Evolutionary conservation across 768 basidiomycete species (phyloP).

Genomic region (Suillus paluster): DNA sequence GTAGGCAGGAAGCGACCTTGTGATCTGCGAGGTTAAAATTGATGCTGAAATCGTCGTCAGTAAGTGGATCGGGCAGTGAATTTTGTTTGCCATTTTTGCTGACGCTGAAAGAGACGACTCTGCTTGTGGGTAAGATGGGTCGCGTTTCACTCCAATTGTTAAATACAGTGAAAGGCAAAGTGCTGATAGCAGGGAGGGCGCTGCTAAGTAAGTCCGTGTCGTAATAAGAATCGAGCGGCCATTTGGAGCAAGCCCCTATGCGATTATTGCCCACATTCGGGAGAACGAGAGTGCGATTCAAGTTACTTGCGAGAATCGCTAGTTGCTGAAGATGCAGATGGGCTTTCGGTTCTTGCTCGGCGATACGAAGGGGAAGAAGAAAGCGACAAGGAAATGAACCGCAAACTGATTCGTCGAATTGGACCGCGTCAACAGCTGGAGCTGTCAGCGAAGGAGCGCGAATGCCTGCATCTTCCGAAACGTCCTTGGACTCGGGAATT

Average conservation of each 20-base stretch:
- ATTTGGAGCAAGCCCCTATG: conserved; percentile 54
- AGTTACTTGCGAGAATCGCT: conserved; percentile 47
- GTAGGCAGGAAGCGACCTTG: conserved; percentile 26
- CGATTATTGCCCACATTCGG: conserved; percentile 63
- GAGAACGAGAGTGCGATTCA: conserved; percentile 62
- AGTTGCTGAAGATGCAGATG: conserved; percentile 59
- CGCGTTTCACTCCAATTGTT: conserved; percentile 40
- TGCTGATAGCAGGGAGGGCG: conserved; percentile 22
- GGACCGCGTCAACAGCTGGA: conserved; percentile 4
- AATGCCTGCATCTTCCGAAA: background rate
- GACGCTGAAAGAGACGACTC: conserved; percentile 41
- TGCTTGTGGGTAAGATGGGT: conserved; percentile 31
- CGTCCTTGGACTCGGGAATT: conserved; percentile 31
- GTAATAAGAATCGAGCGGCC: conserved; percentile 57
- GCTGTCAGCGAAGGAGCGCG: conserved; percentile 1
- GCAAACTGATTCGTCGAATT: conserved; percentile 29
- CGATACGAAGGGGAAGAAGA: conserved; percentile 52
- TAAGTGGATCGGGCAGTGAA: background rate
- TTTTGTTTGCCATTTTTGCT: conserved; percentile 18
- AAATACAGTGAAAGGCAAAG: conserved; percentile 42
- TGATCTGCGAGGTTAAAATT: conserved; percentile 10
- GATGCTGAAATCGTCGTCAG: conserved; percentile 3
- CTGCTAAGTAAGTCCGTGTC: conserved; percentile 28
- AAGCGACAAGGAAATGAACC: conserved; percentile 42
- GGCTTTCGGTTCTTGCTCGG: conserved; percentile 64